A percentile compares a stretch with the other conserved stretches of the same genome.
Evolutionary conservation across 148 eudicot genomes (phyloP).

Genomic region (Diospyros lotus): DNA sequence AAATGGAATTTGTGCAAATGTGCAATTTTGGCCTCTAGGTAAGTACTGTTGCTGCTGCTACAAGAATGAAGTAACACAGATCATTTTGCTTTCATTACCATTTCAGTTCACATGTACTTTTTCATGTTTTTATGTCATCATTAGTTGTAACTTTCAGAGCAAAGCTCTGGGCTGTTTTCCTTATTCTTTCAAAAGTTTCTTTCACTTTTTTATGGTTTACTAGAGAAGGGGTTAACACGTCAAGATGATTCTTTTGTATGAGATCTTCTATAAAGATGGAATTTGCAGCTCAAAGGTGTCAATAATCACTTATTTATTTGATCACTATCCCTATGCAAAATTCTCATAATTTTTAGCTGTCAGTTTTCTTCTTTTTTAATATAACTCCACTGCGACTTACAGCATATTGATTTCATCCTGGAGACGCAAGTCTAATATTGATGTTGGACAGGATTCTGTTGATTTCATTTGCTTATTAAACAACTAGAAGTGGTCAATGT

Average conservation of each 20-base stretch:
- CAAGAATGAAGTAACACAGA: conserved; percentile 27
- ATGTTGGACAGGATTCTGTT: conserved; percentile 3
- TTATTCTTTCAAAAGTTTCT: conserved; percentile 14
- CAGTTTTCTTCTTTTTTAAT: background rate
- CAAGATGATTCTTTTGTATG: conserved; percentile 29
- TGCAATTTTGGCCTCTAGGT: conserved; percentile 84
- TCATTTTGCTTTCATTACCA: background rate
- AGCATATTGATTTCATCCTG: background rate
- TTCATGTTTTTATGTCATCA: conserved; percentile 6
- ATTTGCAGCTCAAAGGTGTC: background rate
- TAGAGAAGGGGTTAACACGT: conserved; percentile 11
- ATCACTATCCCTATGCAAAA: background rate
- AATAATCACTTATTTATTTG: background rate
- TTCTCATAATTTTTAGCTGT: background rate
- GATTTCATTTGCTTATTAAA: background rate
- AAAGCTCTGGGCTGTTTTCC: conserved; percentile 19
- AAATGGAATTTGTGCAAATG: conserved; percentile 83
- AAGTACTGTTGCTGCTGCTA: conserved; percentile 16
- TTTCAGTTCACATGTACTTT: background rate
- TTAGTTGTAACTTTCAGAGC: conserved; percentile 19
- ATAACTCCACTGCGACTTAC: background rate
- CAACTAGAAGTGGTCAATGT: background rate
- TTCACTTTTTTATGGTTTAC: conserved; percentile 4
- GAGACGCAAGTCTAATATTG: background rate
- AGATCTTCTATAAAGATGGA: conserved; percentile 15